These are phyloP conservation scores for Stagonosporopsis tanaceti DNA, from an alignment of 2,329 filamentous ascomycete genomes.

Conservation along the genomic window DNA sequence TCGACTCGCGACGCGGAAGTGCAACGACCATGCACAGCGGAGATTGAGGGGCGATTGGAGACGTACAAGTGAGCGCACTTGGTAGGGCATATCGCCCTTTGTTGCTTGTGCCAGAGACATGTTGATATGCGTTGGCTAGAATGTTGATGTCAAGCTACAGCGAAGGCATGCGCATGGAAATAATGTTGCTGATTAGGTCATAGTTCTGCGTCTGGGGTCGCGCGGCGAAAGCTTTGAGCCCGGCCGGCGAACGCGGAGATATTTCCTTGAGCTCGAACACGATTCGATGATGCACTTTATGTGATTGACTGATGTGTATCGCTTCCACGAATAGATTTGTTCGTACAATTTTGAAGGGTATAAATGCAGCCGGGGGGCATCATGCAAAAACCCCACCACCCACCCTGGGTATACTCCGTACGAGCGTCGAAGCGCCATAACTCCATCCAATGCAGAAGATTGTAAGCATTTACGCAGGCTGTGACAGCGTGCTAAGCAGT, in stretches of 20 bases:
- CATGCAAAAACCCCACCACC: constrained; percentile 14
- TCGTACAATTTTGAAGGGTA: constrained; percentile 5
- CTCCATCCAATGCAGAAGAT: constrained; percentile 28
- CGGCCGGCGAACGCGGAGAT: constrained; percentile 32
- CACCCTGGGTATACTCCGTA: constrained; percentile 20
- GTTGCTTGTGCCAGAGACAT: constrained; percentile 48
- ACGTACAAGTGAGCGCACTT: constrained; percentile 52
- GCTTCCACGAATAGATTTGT: constrained; percentile 2
- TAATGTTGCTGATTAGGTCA: constrained; percentile 45
- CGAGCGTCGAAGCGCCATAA: constrained; percentile 22
- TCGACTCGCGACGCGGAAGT: constrained; percentile 11
- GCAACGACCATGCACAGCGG: constrained; percentile 9
- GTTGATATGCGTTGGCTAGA: constrained; percentile 17
- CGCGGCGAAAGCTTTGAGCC: constrained; percentile 40
- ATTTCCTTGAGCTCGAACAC: background rate
- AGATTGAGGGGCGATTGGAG: constrained; percentile 1
- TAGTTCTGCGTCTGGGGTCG: constrained; percentile 35
- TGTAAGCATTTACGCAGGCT: constrained; percentile 1
- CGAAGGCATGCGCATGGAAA: constrained; percentile 41
- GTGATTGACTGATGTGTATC: background rate
- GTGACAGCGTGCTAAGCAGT: constrained; percentile 1
- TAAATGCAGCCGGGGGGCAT: constrained; percentile 5
- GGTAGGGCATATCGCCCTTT: constrained; percentile 49
- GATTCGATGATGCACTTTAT: background rate
- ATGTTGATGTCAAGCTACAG: constrained; percentile 32